Base-by-base conservation (phyloP, 129 eudicot genomes). In the Rutidosis leptorrhynchoides region DNA sequence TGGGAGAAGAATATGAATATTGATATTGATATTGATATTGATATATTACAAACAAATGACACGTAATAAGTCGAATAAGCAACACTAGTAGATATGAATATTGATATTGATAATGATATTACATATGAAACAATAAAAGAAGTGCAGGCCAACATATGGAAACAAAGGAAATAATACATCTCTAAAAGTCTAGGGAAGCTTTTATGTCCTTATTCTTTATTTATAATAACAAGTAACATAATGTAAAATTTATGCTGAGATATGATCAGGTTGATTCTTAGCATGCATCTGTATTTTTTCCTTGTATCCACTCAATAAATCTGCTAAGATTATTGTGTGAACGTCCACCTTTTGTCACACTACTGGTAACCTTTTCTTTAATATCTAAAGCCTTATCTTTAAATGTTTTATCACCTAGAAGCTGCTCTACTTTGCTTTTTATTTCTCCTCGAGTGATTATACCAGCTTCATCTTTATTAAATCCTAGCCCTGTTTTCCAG, bases 401-500 rank as follows among this genome's bases (percentile, higher is more conserved):
- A 16, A 58, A 77, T 6, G 63, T 37, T 14, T 19, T 26, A 25
- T 81, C 84, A 2, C 40, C 30, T 2, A 89, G 71, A 11, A 85
- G 57, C 28, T 62, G 64, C 0, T 78, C 85, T 35, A 83, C 57
- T 73, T 77, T 89, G 30, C 58, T 64, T 65, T 60, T 68, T 6
- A 83, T 79, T 53, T 89, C 96, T 12, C 16, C 64, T 28, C 71
- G 51, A 7, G 43, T 65, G 6, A 90, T 28, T 20, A 90, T 76
- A 21, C 88, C 88, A 2, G 45, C 46, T 54, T 85, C 81, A 59
- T 90, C 77, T 67, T 67, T 69, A 2, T 75, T 57, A 25, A 87
- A 76, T 23, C 78, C 71, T 22, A 90, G 30, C 0, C 97, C 97
- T 19, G 77, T 72, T 23, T 76, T 78, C 97, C 91, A 90, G 0